Evolutionary conservation across 345 rosid genomes (phyloP).

Genomic region (Euphorbia tirucalli): DNA sequence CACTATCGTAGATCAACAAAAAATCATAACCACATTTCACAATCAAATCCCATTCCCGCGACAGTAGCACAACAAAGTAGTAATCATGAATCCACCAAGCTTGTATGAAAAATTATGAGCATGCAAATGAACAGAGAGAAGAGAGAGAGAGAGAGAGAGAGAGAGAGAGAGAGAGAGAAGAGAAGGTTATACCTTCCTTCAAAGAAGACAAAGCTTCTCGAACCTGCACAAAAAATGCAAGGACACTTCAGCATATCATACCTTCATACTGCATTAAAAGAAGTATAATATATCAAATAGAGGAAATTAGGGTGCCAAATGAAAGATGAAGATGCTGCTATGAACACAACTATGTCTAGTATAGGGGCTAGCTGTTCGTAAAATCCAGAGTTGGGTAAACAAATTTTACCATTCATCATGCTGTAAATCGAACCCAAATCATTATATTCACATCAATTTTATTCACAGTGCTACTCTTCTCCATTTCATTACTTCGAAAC

Average conservation of each 20-base stretch:
- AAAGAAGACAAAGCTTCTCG: constrained; percentile 58
- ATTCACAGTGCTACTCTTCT: too few relatives aligned
- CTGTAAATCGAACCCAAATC: too few relatives aligned
- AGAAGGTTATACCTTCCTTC: constrained; percentile 58
- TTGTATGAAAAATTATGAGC: background rate
- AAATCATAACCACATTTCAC: background rate
- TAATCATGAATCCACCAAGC: background rate
- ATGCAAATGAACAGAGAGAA: background rate
- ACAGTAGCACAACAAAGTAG: background rate
- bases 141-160: constrained; percentile 9
- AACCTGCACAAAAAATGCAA: constrained; percentile 46
- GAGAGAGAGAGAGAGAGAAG: constrained; percentile 8
- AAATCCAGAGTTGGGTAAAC: too few relatives aligned
- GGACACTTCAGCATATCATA: background rate
- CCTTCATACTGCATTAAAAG: background rate
- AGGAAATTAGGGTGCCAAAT: background rate
- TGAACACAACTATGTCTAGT: background rate
- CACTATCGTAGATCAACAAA: too few relatives aligned
- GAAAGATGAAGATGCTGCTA: background rate
- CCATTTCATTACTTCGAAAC: too few relatives aligned
- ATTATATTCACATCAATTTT: too few relatives aligned
- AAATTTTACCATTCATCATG: too few relatives aligned
- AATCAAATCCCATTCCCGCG: background rate
- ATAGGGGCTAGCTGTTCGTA: background rate
- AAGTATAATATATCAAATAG: constrained; percentile 6